These are phyloP conservation scores for Botrytis paeoniae DNA, from an alignment of 2,329 filamentous ascomycete species.

Conservation along the genomic window DNA sequence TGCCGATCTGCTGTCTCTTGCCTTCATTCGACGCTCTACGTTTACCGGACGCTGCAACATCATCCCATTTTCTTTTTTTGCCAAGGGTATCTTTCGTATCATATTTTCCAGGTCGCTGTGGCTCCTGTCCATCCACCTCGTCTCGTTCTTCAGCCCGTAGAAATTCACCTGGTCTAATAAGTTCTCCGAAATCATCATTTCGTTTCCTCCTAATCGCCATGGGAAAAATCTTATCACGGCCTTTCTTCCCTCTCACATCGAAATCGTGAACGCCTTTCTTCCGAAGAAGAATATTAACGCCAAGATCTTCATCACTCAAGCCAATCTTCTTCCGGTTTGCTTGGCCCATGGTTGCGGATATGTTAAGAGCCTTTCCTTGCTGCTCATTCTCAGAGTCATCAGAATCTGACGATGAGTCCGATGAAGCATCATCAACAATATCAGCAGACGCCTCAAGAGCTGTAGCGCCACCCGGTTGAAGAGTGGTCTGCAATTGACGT, in stretches of 20 bases:
- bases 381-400: slow-evolving; percentile 88
- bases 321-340: slow-evolving; percentile 81
- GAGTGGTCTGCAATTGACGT: slow-evolving; percentile 78
- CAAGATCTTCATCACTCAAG: slow-evolving; percentile 83
- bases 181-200: slow-evolving; percentile 87
- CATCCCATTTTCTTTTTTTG: slow-evolving; percentile 93
- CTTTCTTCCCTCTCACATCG: slow-evolving; percentile 86
- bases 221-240: slow-evolving; percentile 88
- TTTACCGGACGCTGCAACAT: slow-evolving; percentile 49
- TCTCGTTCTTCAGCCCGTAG: slow-evolving; percentile 89
- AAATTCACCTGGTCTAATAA: slow-evolving; percentile 92
- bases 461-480: slow-evolving; percentile 66
- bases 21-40: slow-evolving; percentile 43
- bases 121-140: slow-evolving; percentile 64
- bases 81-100: slow-evolving; percentile 65
- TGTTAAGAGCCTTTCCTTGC: slow-evolving; percentile 87
- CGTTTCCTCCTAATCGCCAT: slow-evolving; percentile 76
- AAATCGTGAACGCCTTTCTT: slow-evolving; percentile 91
- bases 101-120: slow-evolving; percentile 49
- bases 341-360: slow-evolving; percentile 81
- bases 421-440: slow-evolving; percentile 77
- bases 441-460: slow-evolving; percentile 68
- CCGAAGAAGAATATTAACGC: slow-evolving; percentile 85
- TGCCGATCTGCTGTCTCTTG: slow-evolving; percentile 57
- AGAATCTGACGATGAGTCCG: slow-evolving; percentile 79